Evolutionary conservation across 2,329 filamentous ascomycete species (phyloP).

Genomic region (Aspergillus amoenus): DNA sequence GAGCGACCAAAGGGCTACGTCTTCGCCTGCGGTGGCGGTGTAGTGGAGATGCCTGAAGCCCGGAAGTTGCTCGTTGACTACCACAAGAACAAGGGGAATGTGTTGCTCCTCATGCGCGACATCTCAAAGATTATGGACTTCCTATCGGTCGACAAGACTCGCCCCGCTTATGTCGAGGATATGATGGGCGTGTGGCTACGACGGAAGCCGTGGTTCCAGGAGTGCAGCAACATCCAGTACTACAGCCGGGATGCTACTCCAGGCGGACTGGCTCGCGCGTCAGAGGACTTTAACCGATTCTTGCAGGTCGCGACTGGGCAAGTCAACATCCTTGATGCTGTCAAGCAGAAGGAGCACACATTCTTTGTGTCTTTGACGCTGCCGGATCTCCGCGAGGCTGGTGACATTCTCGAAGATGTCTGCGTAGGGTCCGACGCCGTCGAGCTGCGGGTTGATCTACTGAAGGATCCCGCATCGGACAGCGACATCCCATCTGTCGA

Average conservation of each 20-base stretch:
- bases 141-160: constrained; percentile 80
- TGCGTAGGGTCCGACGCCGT: constrained; percentile 88
- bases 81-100: constrained; percentile 73
- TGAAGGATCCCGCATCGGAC: constrained; percentile 66
- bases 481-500: constrained; percentile 64
- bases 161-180: constrained; percentile 89
- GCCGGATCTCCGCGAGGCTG: constrained; percentile 66
- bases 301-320: constrained; percentile 67
- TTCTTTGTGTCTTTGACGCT: constrained; percentile 93
- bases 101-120: constrained; percentile 83
- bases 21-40: constrained; percentile 89
- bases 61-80: constrained; percentile 73
- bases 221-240: constrained; percentile 94
- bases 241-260: constrained; percentile 69
- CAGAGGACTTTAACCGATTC: constrained; percentile 73
- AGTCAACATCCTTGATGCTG: constrained; percentile 53
- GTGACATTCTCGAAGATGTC: constrained; percentile 67
- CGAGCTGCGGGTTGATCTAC: constrained; percentile 87
- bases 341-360: constrained; percentile 67
- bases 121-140: constrained; percentile 87
- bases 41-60: constrained; percentile 82
- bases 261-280: constrained; percentile 51
- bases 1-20: constrained; percentile 75
- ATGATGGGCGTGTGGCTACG: constrained; percentile 89
- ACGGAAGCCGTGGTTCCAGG: constrained; percentile 82